A percentile compares a stretch with the other conserved stretches of the same genome.
These are phyloP conservation scores for Quercus aquifolioides DNA, from an alignment of 306 rosid species.

Conservation along the genomic window DNA sequence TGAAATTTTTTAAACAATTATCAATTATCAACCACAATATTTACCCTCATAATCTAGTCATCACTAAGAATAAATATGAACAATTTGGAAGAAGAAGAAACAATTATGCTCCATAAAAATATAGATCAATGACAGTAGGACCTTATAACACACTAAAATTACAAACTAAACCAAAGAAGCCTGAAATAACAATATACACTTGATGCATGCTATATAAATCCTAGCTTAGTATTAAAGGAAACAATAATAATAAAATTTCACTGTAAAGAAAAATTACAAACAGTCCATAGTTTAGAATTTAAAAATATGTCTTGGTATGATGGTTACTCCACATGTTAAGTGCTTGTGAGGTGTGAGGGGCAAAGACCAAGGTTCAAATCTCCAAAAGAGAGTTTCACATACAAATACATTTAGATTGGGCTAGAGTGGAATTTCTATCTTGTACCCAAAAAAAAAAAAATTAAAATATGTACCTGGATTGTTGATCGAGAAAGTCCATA, in stretches of 20 bases:
- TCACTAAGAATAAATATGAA: neutral
- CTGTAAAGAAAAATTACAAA: too few relatives aligned
- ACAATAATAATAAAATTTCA: neutral
- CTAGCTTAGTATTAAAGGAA: neutral
- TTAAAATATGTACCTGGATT: conserved; percentile 90
- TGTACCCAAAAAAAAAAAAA: too few relatives aligned
- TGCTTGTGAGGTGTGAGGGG: too few relatives aligned
- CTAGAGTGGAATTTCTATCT: too few relatives aligned
- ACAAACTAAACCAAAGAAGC: neutral
- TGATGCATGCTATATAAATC: neutral
- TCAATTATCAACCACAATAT: neutral
- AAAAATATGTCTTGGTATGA: too few relatives aligned
- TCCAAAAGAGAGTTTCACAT: too few relatives aligned
- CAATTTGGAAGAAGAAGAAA: neutral
- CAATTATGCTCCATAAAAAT: neutral
- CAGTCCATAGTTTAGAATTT: neutral
- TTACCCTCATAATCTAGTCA: neutral
- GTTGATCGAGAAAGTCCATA: too few relatives aligned
- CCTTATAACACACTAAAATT: neutral
- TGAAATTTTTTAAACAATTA: neutral
- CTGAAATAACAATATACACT: neutral
- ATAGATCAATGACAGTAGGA: neutral
- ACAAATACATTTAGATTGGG: too few relatives aligned
- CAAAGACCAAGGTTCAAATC: too few relatives aligned
- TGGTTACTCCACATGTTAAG: too few relatives aligned